Evolutionary conservation across 1,139 yeast species (phyloP), one percentile per base, ranked within the genome.

Genomic region (Tardiomyces digboiensis): DNA sequence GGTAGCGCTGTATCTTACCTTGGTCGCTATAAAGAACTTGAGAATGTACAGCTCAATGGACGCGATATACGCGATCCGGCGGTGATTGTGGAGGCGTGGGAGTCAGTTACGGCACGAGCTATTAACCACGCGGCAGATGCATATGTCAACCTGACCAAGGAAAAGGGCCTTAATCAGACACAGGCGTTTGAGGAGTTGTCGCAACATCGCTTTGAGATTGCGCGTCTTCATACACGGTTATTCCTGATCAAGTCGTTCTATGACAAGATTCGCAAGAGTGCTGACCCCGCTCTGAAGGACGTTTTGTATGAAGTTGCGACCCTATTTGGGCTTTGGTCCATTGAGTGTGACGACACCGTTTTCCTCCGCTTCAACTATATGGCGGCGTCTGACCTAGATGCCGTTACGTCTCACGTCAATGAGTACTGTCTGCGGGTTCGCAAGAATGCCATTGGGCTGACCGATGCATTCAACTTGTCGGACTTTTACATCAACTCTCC

Each of bases 381-480:
- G 40, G 50, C 59, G 21, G 54, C 70, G 13, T 50, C 47, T 21
- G 67, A 64, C 44, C 55, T 70, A 20, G 63, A 59, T 46, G 44
- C 48, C 38, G 58, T 68, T 38, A 61, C 66, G 21, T 51, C 47
- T 21, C 57, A 58, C 14, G 69, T 67, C 38, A 62, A 65, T 49
- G 56, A 54, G 36, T 62, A 65, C 53, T 63, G 69, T 46, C 54
- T 51, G 44, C 52, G 50, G 47, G 63, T 68, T 13, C 61, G 97
- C 63, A 79, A 80, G 40, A 81, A 83, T 57, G 83, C 82, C 46
- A 78, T 87, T 60, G 85, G 86, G 18, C 72, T 85, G 55, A 84
- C 95, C n/a, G 97, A 89, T 66, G 76, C 95, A 5, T 89, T 89
- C 75, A 81, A 82, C 67, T 74, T 83, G 59, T 78, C 89, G 33